Evolutionary conservation across 2,329 filamentous ascomycete genomes (phyloP).

Genomic region (Cytospora chrysosperma): DNA sequence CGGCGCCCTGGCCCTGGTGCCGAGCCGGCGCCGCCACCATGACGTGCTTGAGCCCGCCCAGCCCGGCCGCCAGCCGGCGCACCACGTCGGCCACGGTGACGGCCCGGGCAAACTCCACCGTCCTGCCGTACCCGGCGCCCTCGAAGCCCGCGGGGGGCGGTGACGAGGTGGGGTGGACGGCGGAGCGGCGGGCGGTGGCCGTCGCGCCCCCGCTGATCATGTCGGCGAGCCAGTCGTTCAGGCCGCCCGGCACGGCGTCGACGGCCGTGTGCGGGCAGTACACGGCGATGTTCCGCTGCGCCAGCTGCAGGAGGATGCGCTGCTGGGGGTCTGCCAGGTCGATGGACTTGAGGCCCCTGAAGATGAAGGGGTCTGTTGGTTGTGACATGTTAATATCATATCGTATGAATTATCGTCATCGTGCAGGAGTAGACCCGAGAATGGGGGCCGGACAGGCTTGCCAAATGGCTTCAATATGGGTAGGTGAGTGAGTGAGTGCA

Average conservation of each 20-base stretch:
- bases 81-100: slow-evolving; percentile 46
- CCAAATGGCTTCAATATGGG: background rate
- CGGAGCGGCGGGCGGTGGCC: slow-evolving; percentile 37
- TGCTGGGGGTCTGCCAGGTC: slow-evolving; percentile 85
- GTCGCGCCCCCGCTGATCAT: slow-evolving; percentile 77
- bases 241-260: slow-evolving; percentile 78
- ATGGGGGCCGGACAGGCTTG: no score
- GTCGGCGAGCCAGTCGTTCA: slow-evolving; percentile 93
- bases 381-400: background rate
- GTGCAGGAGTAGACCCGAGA: no score
- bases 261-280: slow-evolving; percentile 96
- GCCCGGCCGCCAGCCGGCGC: slow-evolving; percentile 58
- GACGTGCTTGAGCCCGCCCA: slow-evolving; percentile 58
- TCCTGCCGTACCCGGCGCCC: slow-evolving; percentile 53
- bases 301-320: slow-evolving; percentile 75
- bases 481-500: background rate
- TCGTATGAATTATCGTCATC: background rate
- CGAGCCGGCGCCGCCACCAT: slow-evolving; percentile 34
- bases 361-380: slow-evolving; percentile 84
- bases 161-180: slow-evolving; percentile 45
- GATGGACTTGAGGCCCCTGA: slow-evolving; percentile 85
- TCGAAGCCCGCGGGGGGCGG: slow-evolving; percentile 43
- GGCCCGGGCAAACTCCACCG: slow-evolving; percentile 41
- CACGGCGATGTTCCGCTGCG: slow-evolving; percentile 85
- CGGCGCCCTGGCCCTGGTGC: slow-evolving; percentile 23